These are phyloP conservation scores for Anthracocystis setariae DNA, from an alignment of 1,284 basidiomycete genomes.

Conservation along the genomic window DNA sequence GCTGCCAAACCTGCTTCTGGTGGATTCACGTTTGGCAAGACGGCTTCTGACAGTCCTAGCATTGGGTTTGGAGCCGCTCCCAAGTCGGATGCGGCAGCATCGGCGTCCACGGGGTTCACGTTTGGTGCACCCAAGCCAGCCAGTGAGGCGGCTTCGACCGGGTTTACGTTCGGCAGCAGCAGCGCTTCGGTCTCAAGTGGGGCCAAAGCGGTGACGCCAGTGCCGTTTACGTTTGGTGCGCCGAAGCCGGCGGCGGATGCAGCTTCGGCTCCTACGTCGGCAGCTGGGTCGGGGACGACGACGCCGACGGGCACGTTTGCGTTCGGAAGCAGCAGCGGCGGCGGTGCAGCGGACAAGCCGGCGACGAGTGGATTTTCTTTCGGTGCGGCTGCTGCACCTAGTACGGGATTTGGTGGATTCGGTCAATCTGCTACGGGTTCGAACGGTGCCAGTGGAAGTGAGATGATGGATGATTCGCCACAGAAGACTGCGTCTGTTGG, in stretches of 20 bases:
- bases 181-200: not conserved
- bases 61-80: constrained; percentile 8
- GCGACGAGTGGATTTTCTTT: constrained; percentile 20
- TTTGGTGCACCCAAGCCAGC: constrained; percentile 20
- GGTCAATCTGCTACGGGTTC: constrained; percentile 9
- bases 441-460: constrained; percentile 2
- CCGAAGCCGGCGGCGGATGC: constrained; percentile 6
- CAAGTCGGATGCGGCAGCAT: not conserved
- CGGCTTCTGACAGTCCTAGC: constrained; percentile 20
- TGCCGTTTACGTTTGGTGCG: constrained; percentile 13
- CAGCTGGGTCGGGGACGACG: constrained; percentile 11
- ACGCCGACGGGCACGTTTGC: constrained; percentile 19
- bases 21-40: constrained; percentile 46
- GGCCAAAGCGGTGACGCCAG: not conserved
- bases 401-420: constrained; percentile 31
- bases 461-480: constrained; percentile 55
- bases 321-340: constrained; percentile 14
- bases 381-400: constrained; percentile 7
- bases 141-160: constrained; percentile 10
- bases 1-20: constrained; percentile 16
- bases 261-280: constrained; percentile 20
- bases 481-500: constrained; percentile 3
- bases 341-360: not conserved
- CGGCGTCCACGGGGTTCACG: constrained; percentile 15
- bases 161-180: constrained; percentile 20